Percentiles rank a stretch among this genome's conserved stretches.
Evolutionary conservation across 164 flowering plant species (phyloP).

Genomic region (Tetrastigma voinierianum): DNA sequence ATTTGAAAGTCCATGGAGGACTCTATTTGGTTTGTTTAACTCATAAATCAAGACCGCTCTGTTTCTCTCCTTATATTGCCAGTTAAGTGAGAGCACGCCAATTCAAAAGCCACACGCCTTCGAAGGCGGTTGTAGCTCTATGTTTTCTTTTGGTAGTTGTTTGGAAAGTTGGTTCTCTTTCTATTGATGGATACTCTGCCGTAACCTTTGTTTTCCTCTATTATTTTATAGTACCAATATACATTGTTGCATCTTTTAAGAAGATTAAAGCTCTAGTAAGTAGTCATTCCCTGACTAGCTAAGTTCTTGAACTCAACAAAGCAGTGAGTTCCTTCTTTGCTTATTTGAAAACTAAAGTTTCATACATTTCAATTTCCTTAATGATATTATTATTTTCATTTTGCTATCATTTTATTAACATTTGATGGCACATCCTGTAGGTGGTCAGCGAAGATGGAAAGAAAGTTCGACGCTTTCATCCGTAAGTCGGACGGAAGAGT

Average conservation of each 20-base stretch:
- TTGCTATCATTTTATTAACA: neutral
- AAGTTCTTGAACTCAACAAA: conserved; percentile 65
- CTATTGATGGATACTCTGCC: too few relatives aligned
- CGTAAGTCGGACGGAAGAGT: conserved; percentile 77
- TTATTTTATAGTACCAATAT: conserved; percentile 69
- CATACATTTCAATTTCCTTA: neutral
- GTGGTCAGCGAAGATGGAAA: conserved; percentile 92
- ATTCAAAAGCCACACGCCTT: too few relatives aligned
- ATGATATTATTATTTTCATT: neutral
- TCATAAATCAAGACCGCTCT: too few relatives aligned
- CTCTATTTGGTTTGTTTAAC: too few relatives aligned
- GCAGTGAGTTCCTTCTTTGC: conserved; percentile 51
- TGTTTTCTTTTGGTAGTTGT: too few relatives aligned
- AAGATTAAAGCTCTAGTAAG: conserved; percentile 75
- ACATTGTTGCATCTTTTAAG: conserved; percentile 89
- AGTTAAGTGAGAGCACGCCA: too few relatives aligned
- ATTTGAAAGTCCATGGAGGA: too few relatives aligned
- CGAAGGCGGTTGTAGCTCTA: too few relatives aligned
- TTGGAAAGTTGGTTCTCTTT: too few relatives aligned
- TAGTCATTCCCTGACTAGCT: conserved; percentile 71
- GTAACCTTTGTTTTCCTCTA: conserved; percentile 4
- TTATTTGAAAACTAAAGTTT: neutral
- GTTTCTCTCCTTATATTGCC: too few relatives aligned
- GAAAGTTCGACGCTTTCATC: conserved; percentile 69
- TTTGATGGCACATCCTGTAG: conserved; percentile 30